Percentiles rank a stretch among this genome's conserved stretches.
These are phyloP conservation scores for Solidago caesia DNA, from an alignment of 129 eudicot genomes.

Conservation along the genomic window DNA sequence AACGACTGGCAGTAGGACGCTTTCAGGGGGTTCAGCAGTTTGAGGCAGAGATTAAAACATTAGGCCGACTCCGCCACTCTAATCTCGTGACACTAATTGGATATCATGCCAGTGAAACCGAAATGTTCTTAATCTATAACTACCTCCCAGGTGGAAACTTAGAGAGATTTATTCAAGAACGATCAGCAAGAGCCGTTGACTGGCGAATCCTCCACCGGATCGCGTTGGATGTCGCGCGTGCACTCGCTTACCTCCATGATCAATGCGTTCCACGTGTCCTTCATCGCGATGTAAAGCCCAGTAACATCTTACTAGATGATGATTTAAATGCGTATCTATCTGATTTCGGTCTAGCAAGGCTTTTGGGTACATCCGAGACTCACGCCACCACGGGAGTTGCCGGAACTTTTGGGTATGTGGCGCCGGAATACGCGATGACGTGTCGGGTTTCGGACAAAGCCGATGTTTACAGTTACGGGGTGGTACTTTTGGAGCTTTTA, in stretches of 20 bases:
- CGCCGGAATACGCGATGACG: slow-evolving; percentile 90
- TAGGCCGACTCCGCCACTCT: slow-evolving; percentile 69
- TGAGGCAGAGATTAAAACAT: slow-evolving; percentile 79
- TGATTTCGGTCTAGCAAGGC: slow-evolving; percentile 74
- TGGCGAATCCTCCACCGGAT: slow-evolving; percentile 84
- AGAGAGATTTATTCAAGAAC: slow-evolving; percentile 74
- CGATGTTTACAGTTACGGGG: slow-evolving; percentile 89
- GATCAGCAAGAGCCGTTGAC: slow-evolving; percentile 58
- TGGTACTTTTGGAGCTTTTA: slow-evolving; percentile 70
- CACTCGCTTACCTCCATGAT: slow-evolving; percentile 80
- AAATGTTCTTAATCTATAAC: slow-evolving; percentile 74
- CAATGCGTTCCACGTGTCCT: slow-evolving; percentile 83
- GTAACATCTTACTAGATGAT: slow-evolving; percentile 74
- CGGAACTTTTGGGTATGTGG: slow-evolving; percentile 89
- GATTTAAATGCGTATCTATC: slow-evolving; percentile 71
- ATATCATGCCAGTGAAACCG: slow-evolving; percentile 71
- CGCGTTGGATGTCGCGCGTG: slow-evolving; percentile 72
- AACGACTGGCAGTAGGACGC: slow-evolving; percentile 70
- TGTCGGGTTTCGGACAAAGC: slow-evolving; percentile 95
- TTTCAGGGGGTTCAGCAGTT: slow-evolving; percentile 82
- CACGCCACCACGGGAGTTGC: slow-evolving; percentile 92
- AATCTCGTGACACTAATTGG: slow-evolving; percentile 79
- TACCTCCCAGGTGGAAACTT: slow-evolving; percentile 69
- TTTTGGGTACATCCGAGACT: slow-evolving; percentile 76
- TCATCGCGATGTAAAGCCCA: slow-evolving; percentile 84